Percentiles rank a stretch among this genome's conserved stretches.
Evolutionary conservation across 805 yeast genomes (phyloP).

Genomic region (Maudiozyma turicensis): DNA sequence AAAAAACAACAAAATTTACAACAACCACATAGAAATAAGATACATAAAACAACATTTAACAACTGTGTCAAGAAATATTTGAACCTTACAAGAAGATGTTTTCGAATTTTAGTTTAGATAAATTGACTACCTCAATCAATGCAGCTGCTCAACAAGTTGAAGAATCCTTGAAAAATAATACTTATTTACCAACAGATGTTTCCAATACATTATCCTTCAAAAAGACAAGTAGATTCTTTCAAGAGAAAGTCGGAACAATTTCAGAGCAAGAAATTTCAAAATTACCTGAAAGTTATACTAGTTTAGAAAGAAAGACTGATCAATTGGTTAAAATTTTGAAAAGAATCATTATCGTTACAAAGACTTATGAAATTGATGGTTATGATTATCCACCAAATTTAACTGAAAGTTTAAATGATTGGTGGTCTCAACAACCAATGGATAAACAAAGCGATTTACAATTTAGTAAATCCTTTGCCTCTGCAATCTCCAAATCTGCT

Average conservation of each 20-base stretch:
- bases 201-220: slow-evolving; percentile 22
- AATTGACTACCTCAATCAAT: slow-evolving; percentile 22
- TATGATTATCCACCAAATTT: slow-evolving; percentile 80
- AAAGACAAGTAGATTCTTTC: slow-evolving; percentile 31
- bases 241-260: slow-evolving; percentile 53
- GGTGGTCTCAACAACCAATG: slow-evolving; percentile 28
- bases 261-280: slow-evolving; percentile 51
- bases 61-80: too few species aligned
- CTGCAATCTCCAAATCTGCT: slow-evolving; percentile 54
- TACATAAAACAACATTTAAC: too few species aligned
- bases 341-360: slow-evolving; percentile 40
- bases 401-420: slow-evolving; percentile 53
- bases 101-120: slow-evolving; percentile 22
- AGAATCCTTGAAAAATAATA: slow-evolving; percentile 21
- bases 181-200: slow-evolving; percentile 23
- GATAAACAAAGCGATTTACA: slow-evolving; percentile 1
- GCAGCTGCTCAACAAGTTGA: slow-evolving; percentile 27
- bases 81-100: slow-evolving; percentile 4
- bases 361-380: slow-evolving; percentile 62
- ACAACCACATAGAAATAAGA: too few species aligned
- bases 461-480: slow-evolving; percentile 64
- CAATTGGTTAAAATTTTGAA: slow-evolving; percentile 51
- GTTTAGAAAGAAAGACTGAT: slow-evolving; percentile 59
- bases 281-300: slow-evolving; percentile 62
- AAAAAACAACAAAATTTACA: too few species aligned